Evolutionary conservation across 2,329 filamentous ascomycete species (phyloP), one percentile per base, ranked within the genome.

Genomic region (Fusarium floridanum): DNA sequence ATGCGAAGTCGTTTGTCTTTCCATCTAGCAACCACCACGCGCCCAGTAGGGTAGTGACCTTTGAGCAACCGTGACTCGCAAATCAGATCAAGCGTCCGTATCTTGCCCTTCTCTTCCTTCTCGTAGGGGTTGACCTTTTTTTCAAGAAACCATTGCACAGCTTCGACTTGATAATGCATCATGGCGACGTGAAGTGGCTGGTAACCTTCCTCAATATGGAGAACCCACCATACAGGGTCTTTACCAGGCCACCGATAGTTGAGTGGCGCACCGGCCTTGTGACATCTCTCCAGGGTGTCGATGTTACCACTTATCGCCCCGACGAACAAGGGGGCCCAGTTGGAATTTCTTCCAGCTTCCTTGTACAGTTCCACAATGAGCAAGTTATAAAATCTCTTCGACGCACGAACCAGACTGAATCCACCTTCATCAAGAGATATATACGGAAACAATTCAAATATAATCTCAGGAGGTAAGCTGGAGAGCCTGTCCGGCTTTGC

Each of bases 121-220:
- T 29, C n/a, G 14, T 69, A 29, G 1, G 69, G 70, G 16, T 64
- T 22, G 5, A 53, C 20, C 10, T 22, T 39, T 6, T 65, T 22
- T 0, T 4, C 5, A 3, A 72, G 39, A 1, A 72, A 60, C 41
- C 65, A 72, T 22, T 61, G 16, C 12, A 72, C 50, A 0, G 56
- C 39, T 1, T 45, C 34, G 1, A 22, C 17, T 6, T 39, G 39
- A 4, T 29, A 29, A 10, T 45, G 29, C 0, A 4, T 4, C 37
- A 70, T 70, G 5, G 65, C 67, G 10, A 50, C 22, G 5, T 66
- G 48, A 1, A 68, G 57, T 2, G 65, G 67, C 9, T 57, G 65
- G 9, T 27, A 16, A 8, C 24, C 48, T 53, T 29, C 5, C 4
- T 27, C 16, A 29, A 53, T 6, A 8, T 12, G n/a, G 6, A 53